Conservation (phyloP, 1,284 basidiomycete genomes). For the Fistulinella cinereoalba region DNA sequence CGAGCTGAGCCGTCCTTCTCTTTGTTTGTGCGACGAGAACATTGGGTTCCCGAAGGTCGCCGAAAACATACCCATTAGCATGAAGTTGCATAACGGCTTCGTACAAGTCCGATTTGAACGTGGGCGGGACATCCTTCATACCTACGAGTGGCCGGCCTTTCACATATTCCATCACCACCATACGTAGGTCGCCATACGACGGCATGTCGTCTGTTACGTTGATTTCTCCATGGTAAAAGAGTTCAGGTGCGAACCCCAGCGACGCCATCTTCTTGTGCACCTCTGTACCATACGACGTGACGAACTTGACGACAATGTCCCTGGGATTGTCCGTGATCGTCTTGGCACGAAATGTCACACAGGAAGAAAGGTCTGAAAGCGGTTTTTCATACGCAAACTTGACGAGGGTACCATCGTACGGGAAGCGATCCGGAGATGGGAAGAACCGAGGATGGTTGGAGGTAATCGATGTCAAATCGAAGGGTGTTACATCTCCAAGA, state of each 20-base stretch:
- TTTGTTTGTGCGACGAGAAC: constrained; percentile 9
- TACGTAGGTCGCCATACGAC: constrained; percentile 11
- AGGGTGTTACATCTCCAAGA: background rate
- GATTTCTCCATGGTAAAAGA: constrained; percentile 11
- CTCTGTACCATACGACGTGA: constrained; percentile 12
- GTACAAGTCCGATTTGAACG: background rate
- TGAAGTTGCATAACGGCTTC: constrained; percentile 4
- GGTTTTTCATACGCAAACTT: constrained; percentile 8
- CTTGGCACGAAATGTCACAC: constrained; percentile 9
- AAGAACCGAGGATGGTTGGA: constrained; percentile 12
- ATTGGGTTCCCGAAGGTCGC: constrained; percentile 16
- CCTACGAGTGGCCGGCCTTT: background rate
- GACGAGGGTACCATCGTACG: fast-evolving
- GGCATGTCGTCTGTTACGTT: background rate
- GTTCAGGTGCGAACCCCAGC: constrained; percentile 1
- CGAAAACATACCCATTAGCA: constrained; percentile 11
- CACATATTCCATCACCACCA: constrained; percentile 25
- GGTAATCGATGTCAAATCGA: fast-evolving
- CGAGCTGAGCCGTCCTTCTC: background rate
- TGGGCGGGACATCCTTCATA: background rate
- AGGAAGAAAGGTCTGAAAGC: constrained; percentile 3
- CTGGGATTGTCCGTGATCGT: background rate
- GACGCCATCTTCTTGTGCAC: constrained; percentile 9
- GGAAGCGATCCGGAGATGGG: constrained; percentile 11
- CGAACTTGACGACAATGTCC: constrained; percentile 20